Evolutionary conservation across 2,329 filamentous ascomycete species (phyloP).

Genomic region (Sclerotinia glacialis): DNA sequence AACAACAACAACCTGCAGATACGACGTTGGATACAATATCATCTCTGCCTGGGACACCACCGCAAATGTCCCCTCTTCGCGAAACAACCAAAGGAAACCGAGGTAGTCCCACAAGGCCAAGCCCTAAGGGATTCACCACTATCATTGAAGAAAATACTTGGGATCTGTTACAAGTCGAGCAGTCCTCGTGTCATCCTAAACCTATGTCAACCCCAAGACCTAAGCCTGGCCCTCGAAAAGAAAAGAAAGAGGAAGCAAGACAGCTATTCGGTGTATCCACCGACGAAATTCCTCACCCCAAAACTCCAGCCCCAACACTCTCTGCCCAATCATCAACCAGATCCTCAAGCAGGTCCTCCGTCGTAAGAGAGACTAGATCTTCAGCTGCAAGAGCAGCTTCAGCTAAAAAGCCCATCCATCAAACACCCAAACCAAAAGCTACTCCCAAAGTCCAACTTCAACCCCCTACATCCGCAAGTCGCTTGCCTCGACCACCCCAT

Average conservation of each 20-base stretch:
- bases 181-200: slow-evolving; percentile 40
- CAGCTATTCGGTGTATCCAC: slow-evolving; percentile 22
- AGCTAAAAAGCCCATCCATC: slow-evolving; percentile 20
- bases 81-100: slow-evolving; percentile 37
- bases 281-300: slow-evolving; percentile 32
- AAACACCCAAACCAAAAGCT: slow-evolving; percentile 22
- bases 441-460: slow-evolving; percentile 32
- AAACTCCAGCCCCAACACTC: slow-evolving; percentile 24
- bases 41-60: slow-evolving; percentile 32
- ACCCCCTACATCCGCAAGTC: slow-evolving; percentile 25
- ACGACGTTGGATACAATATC: slow-evolving; percentile 34
- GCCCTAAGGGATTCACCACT: slow-evolving; percentile 45
- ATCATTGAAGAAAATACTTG: slow-evolving; percentile 50
- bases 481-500: slow-evolving; percentile 36
- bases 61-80: slow-evolving; percentile 47
- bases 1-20: slow-evolving; percentile 31
- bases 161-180: slow-evolving; percentile 43
- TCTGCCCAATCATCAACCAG: slow-evolving; percentile 17
- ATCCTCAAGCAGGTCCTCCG: slow-evolving; percentile 7
- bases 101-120: slow-evolving; percentile 31
- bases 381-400: slow-evolving; percentile 17
- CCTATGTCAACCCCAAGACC: slow-evolving; percentile 34
- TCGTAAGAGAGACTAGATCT: slow-evolving; percentile 7
- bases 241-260: slow-evolving; percentile 13
- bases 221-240: slow-evolving; percentile 22